Evolutionary conservation across 1,284 basidiomycete species (phyloP), one percentile per base, ranked within the genome.

Genomic region (Ganoderma lingzhi): DNA sequence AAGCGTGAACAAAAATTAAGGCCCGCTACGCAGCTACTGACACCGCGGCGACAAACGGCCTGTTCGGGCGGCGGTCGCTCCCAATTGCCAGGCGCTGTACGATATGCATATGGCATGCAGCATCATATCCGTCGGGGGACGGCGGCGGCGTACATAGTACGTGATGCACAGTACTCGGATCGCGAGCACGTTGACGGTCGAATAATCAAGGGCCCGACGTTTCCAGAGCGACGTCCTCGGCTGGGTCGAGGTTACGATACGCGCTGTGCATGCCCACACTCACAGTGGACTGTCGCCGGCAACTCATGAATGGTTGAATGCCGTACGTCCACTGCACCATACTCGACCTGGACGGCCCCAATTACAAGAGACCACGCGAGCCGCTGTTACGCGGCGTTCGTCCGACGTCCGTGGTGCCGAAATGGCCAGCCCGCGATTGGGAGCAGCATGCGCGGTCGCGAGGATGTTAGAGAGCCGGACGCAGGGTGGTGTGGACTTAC

Each of bases 221-320:
- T n/a, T 35, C 56, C 32, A 59, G 35, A 17, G 35, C 17, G 56
- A 59, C 56, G 9, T 4, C 32, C 30, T 39, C 56, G 32, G 56
- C 56, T 39, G 56, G 6, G 56, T 23, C 35, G 56, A 59, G 19
- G 6, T 59, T 59, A 59, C 56, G 56, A 15, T 30, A 6, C 56
- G 35, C 35, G 53, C 53, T 17, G 15, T 30, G 1, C 53, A 10
- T 28, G 48, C 10, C 48, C 48, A 19, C 48, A 51, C 1, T 32
- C 48, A 19, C 48, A 51, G 6, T 32, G 53, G 28, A 55, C 9
- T 56, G 30, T 56, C 53, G 53, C 53, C 53, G 53, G 53, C 32
- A 56, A 56, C 53, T 35, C 53, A 56, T 10, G 30, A 56, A 56
- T 56, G 53, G 15, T 35, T 30, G 53, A 6, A 35, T 56, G 53